Evolutionary conservation across 805 yeast genomes (phyloP), one percentile per base, ranked within the genome.

Genomic region (Ogataea paraovalis): DNA sequence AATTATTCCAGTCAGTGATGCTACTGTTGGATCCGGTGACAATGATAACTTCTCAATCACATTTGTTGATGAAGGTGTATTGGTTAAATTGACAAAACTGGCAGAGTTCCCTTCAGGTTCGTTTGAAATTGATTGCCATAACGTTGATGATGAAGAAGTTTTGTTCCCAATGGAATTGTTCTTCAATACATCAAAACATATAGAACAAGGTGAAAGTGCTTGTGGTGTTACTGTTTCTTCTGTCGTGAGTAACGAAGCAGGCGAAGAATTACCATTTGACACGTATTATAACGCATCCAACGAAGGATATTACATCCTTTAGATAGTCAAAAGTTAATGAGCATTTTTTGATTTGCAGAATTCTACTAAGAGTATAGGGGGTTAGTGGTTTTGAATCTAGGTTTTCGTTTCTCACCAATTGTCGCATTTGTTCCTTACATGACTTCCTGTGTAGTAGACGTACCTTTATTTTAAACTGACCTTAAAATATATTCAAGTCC

Each of bases 131-230:
- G 66, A 83, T 8, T 80, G 88, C 49, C 85, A 83, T 54, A 85
- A 83, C 18, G 50, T 57, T 21, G 83, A 75, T 36, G 80, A 78
- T 53, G 97, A 92, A 67, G 96, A 90, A 52, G 76, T 80, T 12
- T 72, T 92, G 59, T 92, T 90, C 86, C 99, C 99, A 51, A 80
- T 92, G 74, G 82, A 82, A 58, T 78, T 90, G 36, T 68, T 73
- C 43, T 87, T 90, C 70, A 72, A 72, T 37, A 62, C 73, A 39
- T 70, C 73, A 34, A 53, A 55, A 14, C 38, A 50, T 20, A 43
- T 61, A 14, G 60, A 58, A 34, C 42, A 52, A n/a, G 59, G 57
- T 13, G 52, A 50, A 20, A 70, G 67, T 16, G 70, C 74, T 28
- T 80, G 83, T 20, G 74, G 87, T 52, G 88, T 92, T 46, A 75